Evolutionary conservation across 305 asterid genomes (phyloP).

Genomic region (Withania somnifera): DNA sequence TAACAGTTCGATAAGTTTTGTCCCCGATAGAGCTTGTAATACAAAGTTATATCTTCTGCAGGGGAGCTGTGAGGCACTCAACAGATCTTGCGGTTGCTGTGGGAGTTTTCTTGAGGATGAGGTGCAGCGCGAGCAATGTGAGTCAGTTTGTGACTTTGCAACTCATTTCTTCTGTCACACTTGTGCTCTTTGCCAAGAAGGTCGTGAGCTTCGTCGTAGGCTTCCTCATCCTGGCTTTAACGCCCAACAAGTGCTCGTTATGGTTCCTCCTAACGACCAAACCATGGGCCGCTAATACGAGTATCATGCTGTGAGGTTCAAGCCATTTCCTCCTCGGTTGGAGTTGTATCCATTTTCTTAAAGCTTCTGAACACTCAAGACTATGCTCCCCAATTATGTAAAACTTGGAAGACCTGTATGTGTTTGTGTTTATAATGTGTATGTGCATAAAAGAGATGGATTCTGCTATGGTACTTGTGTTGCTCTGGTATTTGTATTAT

Average conservation of each 20-base stretch:
- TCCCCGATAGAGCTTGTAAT: background rate
- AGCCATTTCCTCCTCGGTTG: background rate
- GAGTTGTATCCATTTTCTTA: background rate
- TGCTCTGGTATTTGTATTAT: too few relatives aligned
- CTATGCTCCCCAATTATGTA: background rate
- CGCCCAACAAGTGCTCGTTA: conserved; percentile 45
- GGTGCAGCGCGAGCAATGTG: conserved; percentile 60
- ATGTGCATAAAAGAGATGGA: background rate
- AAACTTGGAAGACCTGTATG: background rate
- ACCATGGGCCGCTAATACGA: conserved; percentile 44
- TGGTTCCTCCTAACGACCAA: conserved; percentile 75
- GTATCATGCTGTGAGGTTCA: background rate
- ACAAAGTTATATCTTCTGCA: conserved; percentile 9
- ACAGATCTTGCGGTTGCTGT: conserved; percentile 47
- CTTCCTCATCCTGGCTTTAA: conserved; percentile 67
- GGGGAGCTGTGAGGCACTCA: conserved; percentile 66
- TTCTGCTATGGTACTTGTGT: background rate
- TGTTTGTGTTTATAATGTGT: background rate
- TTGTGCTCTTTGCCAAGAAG: conserved; percentile 93
- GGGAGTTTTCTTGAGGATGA: conserved; percentile 45
- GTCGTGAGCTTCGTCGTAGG: conserved; percentile 89
- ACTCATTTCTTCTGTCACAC: conserved; percentile 75
- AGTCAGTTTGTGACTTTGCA: conserved; percentile 63
- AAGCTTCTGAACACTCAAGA: background rate
- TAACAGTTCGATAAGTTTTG: background rate